Percentiles rank a stretch among this genome's conserved stretches.
These are phyloP conservation scores for Rosa persica DNA, from an alignment of 306 rosid genomes.

Conservation along the genomic window DNA sequence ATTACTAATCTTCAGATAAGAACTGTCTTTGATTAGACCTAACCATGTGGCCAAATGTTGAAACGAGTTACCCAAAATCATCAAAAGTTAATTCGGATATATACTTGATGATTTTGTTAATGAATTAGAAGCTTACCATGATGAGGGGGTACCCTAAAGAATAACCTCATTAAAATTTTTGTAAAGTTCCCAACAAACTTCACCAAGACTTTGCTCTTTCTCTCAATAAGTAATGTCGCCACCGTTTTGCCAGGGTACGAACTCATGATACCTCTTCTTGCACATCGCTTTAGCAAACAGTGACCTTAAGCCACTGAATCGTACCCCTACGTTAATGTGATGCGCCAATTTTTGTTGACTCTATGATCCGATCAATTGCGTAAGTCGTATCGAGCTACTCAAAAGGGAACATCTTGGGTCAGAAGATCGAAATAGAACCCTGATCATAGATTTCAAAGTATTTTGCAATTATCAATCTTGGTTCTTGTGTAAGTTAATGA, in stretches of 20 bases:
- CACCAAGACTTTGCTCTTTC: no score
- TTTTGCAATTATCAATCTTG: neutral
- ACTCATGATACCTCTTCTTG: neutral
- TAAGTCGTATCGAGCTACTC: no score
- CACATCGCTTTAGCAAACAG: neutral
- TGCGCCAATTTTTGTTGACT: neutral
- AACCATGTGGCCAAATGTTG: neutral
- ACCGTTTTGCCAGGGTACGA: neutral
- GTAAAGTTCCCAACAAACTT: no score
- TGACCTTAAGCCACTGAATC: neutral
- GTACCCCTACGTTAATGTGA: neutral
- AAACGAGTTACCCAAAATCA: slow-evolving; percentile 1
- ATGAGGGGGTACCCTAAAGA: neutral
- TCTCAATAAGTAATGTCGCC: no score
- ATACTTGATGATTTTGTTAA: neutral
- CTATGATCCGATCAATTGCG: no score
- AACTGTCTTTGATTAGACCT: slow-evolving; percentile 3
- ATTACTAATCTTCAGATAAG: neutral
- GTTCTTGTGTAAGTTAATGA: neutral
- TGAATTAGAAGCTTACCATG: neutral
- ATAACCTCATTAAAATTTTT: no score
- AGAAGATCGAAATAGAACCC: neutral
- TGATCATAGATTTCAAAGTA: neutral
- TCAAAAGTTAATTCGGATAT: neutral
- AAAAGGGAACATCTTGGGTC: no score